Evolutionary conservation across 2,329 filamentous ascomycete genomes (phyloP).

Genomic region (Tolypocladium ovalisporum): DNA sequence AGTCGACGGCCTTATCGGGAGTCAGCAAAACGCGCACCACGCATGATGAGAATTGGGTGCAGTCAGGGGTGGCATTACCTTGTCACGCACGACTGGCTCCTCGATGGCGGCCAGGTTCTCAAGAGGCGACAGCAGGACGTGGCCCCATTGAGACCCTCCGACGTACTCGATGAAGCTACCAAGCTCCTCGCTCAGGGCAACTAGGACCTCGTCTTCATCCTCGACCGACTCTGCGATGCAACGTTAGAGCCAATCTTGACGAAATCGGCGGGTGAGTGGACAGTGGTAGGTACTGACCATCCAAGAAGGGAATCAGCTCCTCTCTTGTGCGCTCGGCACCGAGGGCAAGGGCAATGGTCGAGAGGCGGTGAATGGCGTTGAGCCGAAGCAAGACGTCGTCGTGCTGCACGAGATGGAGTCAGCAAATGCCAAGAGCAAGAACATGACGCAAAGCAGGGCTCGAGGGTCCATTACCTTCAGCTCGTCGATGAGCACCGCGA

Average conservation of each 20-base stretch:
- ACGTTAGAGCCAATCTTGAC: not conserved
- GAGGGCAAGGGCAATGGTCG: slow-evolving; percentile 92
- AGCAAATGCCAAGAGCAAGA: slow-evolving; percentile 14
- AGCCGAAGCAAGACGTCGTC: slow-evolving; percentile 96
- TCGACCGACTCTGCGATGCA: slow-evolving; percentile 76
- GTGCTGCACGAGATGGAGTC: slow-evolving; percentile 48
- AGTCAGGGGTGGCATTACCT: slow-evolving; percentile 47
- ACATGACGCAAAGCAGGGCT: not conserved
- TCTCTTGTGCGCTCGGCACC: slow-evolving; percentile 95
- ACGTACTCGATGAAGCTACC: slow-evolving; percentile 97
- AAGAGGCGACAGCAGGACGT: slow-evolving; percentile 90
- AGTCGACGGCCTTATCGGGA: slow-evolving; percentile 74
- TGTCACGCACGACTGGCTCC: slow-evolving; percentile 93
- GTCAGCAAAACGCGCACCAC: slow-evolving; percentile 2
- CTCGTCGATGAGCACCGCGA: slow-evolving; percentile 99
- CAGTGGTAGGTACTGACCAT: slow-evolving; percentile 54
- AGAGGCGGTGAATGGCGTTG: slow-evolving; percentile 96
- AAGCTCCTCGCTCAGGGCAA: slow-evolving; percentile 92
- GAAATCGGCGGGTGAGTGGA: not conserved
- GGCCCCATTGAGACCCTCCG: slow-evolving; percentile 83
- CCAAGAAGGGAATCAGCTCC: slow-evolving; percentile 96
- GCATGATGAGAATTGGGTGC: not conserved
- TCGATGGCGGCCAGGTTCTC: slow-evolving; percentile 98
- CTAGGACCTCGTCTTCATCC: slow-evolving; percentile 96
- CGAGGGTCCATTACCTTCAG: slow-evolving; percentile 60